Evolutionary conservation across 2,329 filamentous ascomycete species (phyloP).

Genomic region (Fusarium sp.): DNA sequence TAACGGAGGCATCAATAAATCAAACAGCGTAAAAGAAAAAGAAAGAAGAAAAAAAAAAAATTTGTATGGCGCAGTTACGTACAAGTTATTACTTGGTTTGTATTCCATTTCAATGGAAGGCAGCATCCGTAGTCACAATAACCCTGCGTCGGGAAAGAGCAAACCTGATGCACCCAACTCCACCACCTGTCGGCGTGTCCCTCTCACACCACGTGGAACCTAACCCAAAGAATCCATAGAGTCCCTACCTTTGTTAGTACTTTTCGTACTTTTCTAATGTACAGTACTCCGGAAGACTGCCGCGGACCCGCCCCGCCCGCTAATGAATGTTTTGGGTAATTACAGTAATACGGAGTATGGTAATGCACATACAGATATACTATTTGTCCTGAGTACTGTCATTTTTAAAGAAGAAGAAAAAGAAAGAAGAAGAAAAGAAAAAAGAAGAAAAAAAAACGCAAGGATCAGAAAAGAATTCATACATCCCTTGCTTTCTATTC

Average conservation of each 20-base stretch:
- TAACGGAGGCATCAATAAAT: background rate
- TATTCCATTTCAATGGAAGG: constrained; percentile 7
- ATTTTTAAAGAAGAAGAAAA: too few relatives aligned
- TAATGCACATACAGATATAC: too few relatives aligned
- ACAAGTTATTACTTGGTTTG: background rate
- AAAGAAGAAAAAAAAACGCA: constrained; percentile 1
- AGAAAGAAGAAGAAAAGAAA: background rate
- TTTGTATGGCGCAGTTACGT: background rate
- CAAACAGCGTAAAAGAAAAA: background rate
- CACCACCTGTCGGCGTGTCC: constrained; percentile 37
- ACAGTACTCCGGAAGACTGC: constrained; percentile 41
- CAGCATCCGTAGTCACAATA: too few relatives aligned
- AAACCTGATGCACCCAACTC: constrained; percentile 7
- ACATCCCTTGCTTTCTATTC: background rate
- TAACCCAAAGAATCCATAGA: constrained; percentile 36
- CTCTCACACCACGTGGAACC: constrained; percentile 44
- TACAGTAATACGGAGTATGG: background rate
- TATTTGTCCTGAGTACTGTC: too few relatives aligned
- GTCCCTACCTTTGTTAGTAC: constrained; percentile 17
- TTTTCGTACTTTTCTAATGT: too few relatives aligned
- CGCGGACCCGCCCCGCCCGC: constrained; percentile 41
- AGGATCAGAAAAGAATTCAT: constrained; percentile 16
- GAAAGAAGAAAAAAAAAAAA: too few relatives aligned
- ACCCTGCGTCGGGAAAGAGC: background rate
- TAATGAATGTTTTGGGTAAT: background rate